A percentile compares a stretch with the other conserved stretches of the same genome.
Conservation (phyloP, 2,329 filamentous ascomycete genomes). For the Colletotrichum theobromicola region DNA sequence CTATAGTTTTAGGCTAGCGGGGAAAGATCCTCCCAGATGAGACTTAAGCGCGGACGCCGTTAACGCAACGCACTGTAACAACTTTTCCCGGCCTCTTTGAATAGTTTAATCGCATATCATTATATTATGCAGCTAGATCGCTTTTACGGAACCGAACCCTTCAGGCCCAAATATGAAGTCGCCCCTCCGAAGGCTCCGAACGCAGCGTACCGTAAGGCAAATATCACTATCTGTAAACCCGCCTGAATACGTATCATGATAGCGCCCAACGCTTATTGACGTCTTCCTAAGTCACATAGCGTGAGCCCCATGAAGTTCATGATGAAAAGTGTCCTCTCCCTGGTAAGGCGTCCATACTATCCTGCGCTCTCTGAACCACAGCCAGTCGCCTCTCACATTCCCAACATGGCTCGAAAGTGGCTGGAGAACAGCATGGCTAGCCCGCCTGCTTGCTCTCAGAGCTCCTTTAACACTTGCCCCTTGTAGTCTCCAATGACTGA, state of each 20-base stretch:
- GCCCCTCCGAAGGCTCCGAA: background rate
- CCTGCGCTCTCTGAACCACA: background rate
- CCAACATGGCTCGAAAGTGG: background rate
- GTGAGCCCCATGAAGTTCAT: background rate
- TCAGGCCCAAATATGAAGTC: background rate
- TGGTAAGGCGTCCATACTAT: background rate
- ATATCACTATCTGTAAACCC: background rate
- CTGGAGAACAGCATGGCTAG: background rate
- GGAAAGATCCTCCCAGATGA: too few species aligned
- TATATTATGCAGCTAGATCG: background rate
- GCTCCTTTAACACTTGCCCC: slow-evolving; percentile 16
- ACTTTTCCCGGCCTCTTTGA: background rate
- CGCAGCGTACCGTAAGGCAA: background rate
- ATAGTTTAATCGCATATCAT: background rate
- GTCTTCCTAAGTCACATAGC: background rate
- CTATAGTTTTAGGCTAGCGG: too few species aligned
- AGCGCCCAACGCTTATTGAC: background rate
- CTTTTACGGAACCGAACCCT: background rate
- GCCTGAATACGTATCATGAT: background rate
- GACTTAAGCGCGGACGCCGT: too few species aligned
- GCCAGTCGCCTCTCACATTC: background rate
- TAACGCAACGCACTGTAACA: too few species aligned
- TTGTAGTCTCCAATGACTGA: slow-evolving; percentile 65
- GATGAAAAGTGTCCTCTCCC: background rate
- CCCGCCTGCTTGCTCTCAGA: background rate